Conservation (phyloP, 192 early-diverging fungal species). For the Gonapodya prolifera region DNA sequence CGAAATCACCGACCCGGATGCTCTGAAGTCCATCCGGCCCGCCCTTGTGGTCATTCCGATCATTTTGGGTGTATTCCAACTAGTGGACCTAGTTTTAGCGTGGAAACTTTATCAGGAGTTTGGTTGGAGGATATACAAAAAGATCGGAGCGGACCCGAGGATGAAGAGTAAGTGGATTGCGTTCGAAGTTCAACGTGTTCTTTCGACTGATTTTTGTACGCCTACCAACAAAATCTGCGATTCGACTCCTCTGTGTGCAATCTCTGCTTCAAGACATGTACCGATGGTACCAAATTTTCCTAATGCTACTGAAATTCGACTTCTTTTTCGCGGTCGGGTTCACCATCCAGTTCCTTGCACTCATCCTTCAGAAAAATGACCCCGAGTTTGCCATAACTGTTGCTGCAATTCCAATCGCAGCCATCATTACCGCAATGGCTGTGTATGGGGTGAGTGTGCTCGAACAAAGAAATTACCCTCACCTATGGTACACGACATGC, state of each 20-base stretch:
- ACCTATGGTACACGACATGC: neutral
- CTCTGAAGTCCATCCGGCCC: constrained; percentile 12
- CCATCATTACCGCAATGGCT: constrained; percentile 4
- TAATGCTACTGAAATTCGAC: constrained; percentile 12
- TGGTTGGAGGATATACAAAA: constrained; percentile 74
- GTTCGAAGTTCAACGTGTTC: constrained; percentile 68
- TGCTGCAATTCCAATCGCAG: constrained; percentile 1
- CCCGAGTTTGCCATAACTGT: constrained; percentile 9
- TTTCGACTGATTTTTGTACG: constrained; percentile 12
- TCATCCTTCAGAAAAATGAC: constrained; percentile 5
- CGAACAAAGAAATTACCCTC: neutral
- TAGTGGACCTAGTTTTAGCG: constrained; percentile 34
- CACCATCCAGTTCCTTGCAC: constrained; percentile 8
- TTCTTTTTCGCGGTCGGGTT: constrained; percentile 10
- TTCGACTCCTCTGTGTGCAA: neutral
- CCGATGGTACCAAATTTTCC: constrained; percentile 11
- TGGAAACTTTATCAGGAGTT: constrained; percentile 59
- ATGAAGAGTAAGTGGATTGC: constrained; percentile 63
- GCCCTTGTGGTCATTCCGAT: constrained; percentile 40
- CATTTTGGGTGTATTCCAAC: constrained; percentile 35
- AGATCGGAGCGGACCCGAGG: constrained; percentile 63
- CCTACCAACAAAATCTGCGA: neutral
- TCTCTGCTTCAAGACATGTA: constrained; percentile 8
- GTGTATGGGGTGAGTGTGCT: constrained; percentile 4
- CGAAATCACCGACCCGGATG: constrained; percentile 3